Base-by-base conservation (phyloP, 768 basidiomycete genomes). In the Mycena albidolilacea region DNA sequence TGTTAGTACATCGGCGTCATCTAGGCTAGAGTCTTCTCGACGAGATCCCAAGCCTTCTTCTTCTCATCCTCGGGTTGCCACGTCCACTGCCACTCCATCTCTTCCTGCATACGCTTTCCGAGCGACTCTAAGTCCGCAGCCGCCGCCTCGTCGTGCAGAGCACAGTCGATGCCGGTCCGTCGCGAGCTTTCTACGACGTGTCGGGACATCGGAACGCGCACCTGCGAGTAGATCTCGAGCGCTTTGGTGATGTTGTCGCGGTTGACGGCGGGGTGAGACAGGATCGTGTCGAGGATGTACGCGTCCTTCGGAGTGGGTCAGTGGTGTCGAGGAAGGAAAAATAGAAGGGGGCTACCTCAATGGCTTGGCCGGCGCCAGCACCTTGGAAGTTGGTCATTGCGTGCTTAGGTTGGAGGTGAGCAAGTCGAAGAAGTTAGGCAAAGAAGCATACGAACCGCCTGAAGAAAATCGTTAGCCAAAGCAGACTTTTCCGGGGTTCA, bases 11-110 rank as follows among this genome's bases (percentile, higher is more conserved):
- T 30, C 30, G 30, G 30, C 14, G 46, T 15, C 12, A 0, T 17
- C 46, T 48, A 48, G 17, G 17, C 50, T 7, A 52, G 50, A 21
- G 50, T 52, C 50, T 52, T 52, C 50, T 59, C 57, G 9, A 59
- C 57, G 17, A 59, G 57, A n/a, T 59, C 57, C 37, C 17, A 37
- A 38, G 57, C 57, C 38, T 59, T 59, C 57, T 59, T 59, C 17
- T 59, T 17, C 57, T 59, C 57, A 39, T 38, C 38, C 57, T 59
- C 57, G 11, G 57, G 57, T 5, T 5, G 57, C 57, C 57, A 59
- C 57, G 57, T 59, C 57, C 57, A 59, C 35, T 35, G 35, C 57
- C 57, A 59, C 19, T 59, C 57, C 57, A 59, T 59, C 57, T 59
- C 57, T 23, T 38, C 37, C 57, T 59, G 57, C 57, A 59, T 59